Conservation (phyloP, 2,329 filamentous ascomycete genomes). For the Penicillium griseofulvum region DNA sequence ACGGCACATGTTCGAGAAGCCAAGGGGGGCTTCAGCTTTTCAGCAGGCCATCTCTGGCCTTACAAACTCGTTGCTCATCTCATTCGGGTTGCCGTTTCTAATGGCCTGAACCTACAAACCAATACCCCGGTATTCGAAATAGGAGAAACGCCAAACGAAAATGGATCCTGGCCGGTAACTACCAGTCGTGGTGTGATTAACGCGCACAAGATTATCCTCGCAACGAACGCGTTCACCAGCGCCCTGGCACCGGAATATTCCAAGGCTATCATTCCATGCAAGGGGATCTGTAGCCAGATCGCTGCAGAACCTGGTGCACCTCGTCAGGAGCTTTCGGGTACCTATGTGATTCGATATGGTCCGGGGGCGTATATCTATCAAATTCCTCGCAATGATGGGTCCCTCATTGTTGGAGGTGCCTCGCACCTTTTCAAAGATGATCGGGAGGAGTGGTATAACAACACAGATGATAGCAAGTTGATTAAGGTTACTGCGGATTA, state of each 20-base stretch:
- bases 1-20: conserved; percentile 37
- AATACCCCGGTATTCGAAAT: conserved; percentile 44
- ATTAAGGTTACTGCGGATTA: conserved; percentile 45
- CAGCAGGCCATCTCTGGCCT: conserved; percentile 49
- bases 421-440: conserved; percentile 44
- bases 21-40: conserved; percentile 32
- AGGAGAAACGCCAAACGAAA: neutral
- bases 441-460: conserved; percentile 43
- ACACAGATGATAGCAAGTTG: conserved; percentile 49
- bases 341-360: conserved; percentile 55
- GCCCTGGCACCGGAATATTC: conserved; percentile 67
- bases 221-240: conserved; percentile 81
- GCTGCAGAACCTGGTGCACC: conserved; percentile 18
- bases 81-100: conserved; percentile 5
- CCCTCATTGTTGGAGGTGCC: conserved; percentile 62
- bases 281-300: conserved; percentile 52
- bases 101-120: conserved; percentile 52
- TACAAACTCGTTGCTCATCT: conserved; percentile 73
- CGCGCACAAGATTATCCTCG: conserved; percentile 67
- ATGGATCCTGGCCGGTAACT: conserved; percentile 10
- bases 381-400: conserved; percentile 54
- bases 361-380: conserved; percentile 61
- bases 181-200: conserved; percentile 60
- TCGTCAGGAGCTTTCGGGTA: conserved; percentile 39
- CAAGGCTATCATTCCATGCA: conserved; percentile 70